phyloP scores from a whole-genome alignment of 1,139 yeast genomes.

The Scheffersomyces lignicola region DNA sequence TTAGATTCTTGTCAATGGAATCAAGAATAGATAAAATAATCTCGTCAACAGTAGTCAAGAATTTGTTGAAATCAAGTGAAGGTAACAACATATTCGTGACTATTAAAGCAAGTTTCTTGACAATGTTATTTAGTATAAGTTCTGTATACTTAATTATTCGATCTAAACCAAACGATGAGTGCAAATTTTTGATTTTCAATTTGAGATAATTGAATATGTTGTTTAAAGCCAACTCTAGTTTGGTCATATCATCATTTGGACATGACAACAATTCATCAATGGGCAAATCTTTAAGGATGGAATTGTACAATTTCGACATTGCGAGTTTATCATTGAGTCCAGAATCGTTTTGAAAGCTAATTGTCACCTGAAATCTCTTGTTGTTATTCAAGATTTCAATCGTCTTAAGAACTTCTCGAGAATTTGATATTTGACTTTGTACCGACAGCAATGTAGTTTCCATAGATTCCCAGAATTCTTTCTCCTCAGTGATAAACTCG shows the following conservation, averaged over 20 bases:
- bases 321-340: conserved; percentile 62
- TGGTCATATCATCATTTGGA: conserved; percentile 29
- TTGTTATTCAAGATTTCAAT: conserved; percentile 65
- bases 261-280: conserved; percentile 59
- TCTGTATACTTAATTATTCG: conserved; percentile 68
- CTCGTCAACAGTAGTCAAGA: conserved; percentile 18
- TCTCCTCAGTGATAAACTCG: conserved; percentile 62
- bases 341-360: conserved; percentile 70
- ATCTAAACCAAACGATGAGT: conserved; percentile 58
- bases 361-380: conserved; percentile 78
- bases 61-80: conserved; percentile 15
- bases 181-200: conserved; percentile 49
- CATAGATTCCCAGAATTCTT: conserved; percentile 77
- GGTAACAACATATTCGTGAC: background rate
- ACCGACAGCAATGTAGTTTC: conserved; percentile 61
- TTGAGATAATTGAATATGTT: conserved; percentile 63
- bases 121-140: conserved; percentile 44
- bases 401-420: conserved; percentile 57
- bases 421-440: conserved; percentile 52
- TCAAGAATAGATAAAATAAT: conserved; percentile 16
- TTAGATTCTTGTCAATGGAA: conserved; percentile 34
- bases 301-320: conserved; percentile 55
- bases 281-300: conserved; percentile 71
- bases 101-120: conserved; percentile 22
- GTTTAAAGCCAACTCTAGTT: conserved; percentile 44